Base-by-base conservation (phyloP, 2,329 filamentous ascomycete genomes). In the Emmonsiellopsis sp. region DNA sequence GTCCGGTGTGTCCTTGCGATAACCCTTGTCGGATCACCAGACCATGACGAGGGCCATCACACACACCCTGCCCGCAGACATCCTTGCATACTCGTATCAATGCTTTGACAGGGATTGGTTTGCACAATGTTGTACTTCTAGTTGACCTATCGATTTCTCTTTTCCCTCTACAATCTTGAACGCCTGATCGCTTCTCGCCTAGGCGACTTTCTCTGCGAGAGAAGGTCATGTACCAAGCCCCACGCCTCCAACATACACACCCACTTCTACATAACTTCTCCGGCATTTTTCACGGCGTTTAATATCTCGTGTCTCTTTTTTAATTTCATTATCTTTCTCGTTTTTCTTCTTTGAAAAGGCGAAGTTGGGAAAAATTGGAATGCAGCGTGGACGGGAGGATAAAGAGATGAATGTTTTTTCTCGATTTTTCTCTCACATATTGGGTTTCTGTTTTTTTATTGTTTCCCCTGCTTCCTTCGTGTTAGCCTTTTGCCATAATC, bases 1-100 rank as follows among this genome's bases (percentile, higher is more conserved):
- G 47, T 73, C 70, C 37, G 70, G 70, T 15, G 70, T 73, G 57
- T 71, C 70, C 50, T 66, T 72, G 57, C 70, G 71, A 57, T 73
- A 60, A 43, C 34, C 46, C 16, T 40, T 11, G 11, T 8, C 35
- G 6, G 34, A 30, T 38, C 46, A 48, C 32, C 46, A 10, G 34
- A 48, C 46, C 46, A 30, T 13, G 6, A 40, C 20, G 20, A 26
- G 20, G 20, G 20, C 20, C 20, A 26, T 26, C 20, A 26, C 20
- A 5, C 20, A 26, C 20, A 26, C 20, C 20, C 20, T 26, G 20
- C 20, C 20, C 20, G 20, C 20, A 26, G 20, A 26, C 20, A 26
- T 26, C 20, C 20, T 26, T 26, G 20, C 20, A 26, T 26, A 26
- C 20, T 26, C 20, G 20, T 26, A 26, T 26, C 20, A 26, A 26